Base-by-base conservation (phyloP, 352 stramenopile species). In the Phytophthora boehmeriae region DNA sequence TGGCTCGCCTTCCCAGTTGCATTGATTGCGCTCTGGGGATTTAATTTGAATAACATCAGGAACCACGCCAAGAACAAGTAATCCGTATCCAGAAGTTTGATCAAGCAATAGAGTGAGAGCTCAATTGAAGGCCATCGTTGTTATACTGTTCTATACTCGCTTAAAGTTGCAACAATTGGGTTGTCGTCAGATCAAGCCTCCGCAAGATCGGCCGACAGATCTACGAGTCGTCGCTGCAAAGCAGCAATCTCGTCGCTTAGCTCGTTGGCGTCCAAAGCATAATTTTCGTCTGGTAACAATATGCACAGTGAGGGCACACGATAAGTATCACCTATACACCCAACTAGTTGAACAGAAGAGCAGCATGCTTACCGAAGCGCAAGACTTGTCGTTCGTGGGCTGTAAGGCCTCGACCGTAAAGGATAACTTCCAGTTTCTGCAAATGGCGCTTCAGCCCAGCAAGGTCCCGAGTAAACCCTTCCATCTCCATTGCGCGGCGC, bases 401-500 rank as follows among this genome's bases (percentile, higher is more conserved):
- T n/a, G 69, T 74, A 4, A 86, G 58, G 3, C 71, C 66, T 16
- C 64, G 69, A 35, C 80, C 83, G 32, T 92, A 92, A 11, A 89
- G 71, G 54, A 86, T 75, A 20, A 84, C 73, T 48, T 94, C 86
- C 17, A 94, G 67, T 36, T 88, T 86, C 54, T 92, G 80, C 16
- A 91, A 58, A 59, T 93, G 74, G 1, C 80, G 65, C 63, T 86
- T 90, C 28, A 92, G 59, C 25, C 66, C 66, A 0, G 74, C 69
- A 19, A 94, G 58, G 39, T 93, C 86, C 5, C 83, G 63, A 16
- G 80, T 88, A 58, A 94, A 95, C 0, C 84, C 86, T 43, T 95
- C 86, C 83, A 93, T 92, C 54, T 95, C 86, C 82, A 95, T 88
- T 1, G 80, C 73, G 10, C 86, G 75, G 16, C 86, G 69, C 20